Base-by-base conservation (phyloP, 352 stramenopile species). In the Phytophthora fragariaefolia region DNA sequence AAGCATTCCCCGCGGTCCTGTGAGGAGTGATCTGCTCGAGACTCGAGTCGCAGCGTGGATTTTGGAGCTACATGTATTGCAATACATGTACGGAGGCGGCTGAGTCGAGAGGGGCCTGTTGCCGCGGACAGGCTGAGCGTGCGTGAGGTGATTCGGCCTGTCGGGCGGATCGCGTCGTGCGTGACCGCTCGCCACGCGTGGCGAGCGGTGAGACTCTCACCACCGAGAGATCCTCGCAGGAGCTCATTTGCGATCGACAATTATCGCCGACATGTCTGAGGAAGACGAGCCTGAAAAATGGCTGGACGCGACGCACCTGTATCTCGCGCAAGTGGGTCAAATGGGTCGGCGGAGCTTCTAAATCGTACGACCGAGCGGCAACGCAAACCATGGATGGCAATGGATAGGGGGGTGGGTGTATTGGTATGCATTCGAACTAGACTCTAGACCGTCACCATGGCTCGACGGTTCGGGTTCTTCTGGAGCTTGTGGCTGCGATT, bases 401-500 rank as follows among this genome's bases (percentile, higher is more conserved):
- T 56, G 53, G 32, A 51, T 24, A 61, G n/a, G n/a, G n/a, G n/a
- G 47, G 51, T 69, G 50, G 57, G 60, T 47, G 40, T 26, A 30
- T 56, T 56, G 38, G 36, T 66, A 62, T 53, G 43, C 49, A 64
- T 54, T 56, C 27, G 10, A 17, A 38, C 26, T 67, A 58, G 54
- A 48, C 23, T 77, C 73, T 93, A 96, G 61, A 96, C 88, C 13
- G 82, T 92, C 49, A 96, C 68, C 69, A 96, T 82, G 47, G 59
- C 69, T 72, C 69, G 69, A 62, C 88, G 85, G 62, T 96, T 96
- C 57, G 88, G 88, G 63, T 93, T 81, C 59, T 76, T 91, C 71
- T 96, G 88, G 28, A 96, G 63, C 73, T 96, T 96, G 74, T 96
- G 85, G 49, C 84, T 93, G 58, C 88, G 88, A 43, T 76, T 88